Conservation (phyloP, 345 rosid genomes). For the Sapria himalayana region DNA sequence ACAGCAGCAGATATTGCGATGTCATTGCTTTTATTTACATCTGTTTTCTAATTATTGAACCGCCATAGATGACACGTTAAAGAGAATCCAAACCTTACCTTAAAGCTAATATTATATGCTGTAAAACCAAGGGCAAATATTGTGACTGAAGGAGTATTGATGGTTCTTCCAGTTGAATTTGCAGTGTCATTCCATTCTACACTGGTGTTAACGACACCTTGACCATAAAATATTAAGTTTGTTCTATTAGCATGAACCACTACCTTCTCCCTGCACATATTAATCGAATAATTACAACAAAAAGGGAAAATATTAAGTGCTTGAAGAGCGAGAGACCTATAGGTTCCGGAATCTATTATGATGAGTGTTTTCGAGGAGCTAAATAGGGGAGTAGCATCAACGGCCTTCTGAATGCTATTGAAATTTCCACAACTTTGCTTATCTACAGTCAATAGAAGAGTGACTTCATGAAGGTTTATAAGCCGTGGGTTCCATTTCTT, state of each 20-base stretch:
- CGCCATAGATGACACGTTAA: no score
- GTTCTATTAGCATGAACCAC: constrained; percentile 34
- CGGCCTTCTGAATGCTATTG: constrained; percentile 48
- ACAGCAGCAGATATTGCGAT: not conserved
- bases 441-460: constrained; percentile 43
- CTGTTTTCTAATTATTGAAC: no score
- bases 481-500: constrained; percentile 21
- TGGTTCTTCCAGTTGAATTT: constrained; percentile 50
- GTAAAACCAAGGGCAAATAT: constrained; percentile 49
- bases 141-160: constrained; percentile 37
- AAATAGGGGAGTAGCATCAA: constrained; percentile 41
- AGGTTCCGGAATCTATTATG: constrained; percentile 40
- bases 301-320: not conserved
- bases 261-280: constrained; percentile 55
- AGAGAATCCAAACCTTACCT: no score
- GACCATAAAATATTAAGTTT: constrained; percentile 53
- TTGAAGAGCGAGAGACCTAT: constrained; percentile 27
- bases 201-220: constrained; percentile 35
- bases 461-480: constrained; percentile 11
- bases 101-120: constrained; percentile 67
- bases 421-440: constrained; percentile 43
- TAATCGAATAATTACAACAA: not conserved
- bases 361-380: constrained; percentile 35
- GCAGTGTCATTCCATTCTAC: constrained; percentile 82
- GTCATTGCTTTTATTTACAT: no score